A percentile compares a stretch with the other conserved stretches of the same genome.
phyloP scores from a whole-genome alignment of 2,329 filamentous ascomycete genomes.

The Nannizziopsis arthrosporioides region DNA sequence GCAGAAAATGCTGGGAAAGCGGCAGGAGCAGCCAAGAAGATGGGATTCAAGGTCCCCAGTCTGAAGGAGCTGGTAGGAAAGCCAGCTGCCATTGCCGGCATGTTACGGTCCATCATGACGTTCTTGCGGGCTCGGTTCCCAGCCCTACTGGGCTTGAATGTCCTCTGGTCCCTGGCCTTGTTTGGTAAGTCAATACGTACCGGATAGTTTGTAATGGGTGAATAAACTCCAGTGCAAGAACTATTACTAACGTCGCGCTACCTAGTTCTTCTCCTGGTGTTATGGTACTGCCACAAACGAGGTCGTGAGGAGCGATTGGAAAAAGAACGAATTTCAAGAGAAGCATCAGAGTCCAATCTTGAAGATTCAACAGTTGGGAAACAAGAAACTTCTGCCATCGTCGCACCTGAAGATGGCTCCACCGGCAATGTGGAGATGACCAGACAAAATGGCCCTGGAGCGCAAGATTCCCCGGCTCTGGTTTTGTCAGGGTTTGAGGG shows the following conservation, averaged over 20 bases:
- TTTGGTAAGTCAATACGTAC: slow-evolving; percentile 53
- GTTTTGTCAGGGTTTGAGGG: neutral
- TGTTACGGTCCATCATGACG: slow-evolving; percentile 82
- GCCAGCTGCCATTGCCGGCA: slow-evolving; percentile 70
- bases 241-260: too few relatives aligned
- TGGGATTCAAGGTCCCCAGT: slow-evolving; percentile 56
- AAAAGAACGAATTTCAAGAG: slow-evolving; percentile 31
- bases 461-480: neutral
- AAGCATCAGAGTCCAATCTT: slow-evolving; percentile 4
- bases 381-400: neutral
- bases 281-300: slow-evolving; percentile 98
- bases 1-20: slow-evolving; percentile 40
- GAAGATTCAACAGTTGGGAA: neutral
- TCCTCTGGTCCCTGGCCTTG: slow-evolving; percentile 77
- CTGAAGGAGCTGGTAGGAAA: slow-evolving; percentile 72
- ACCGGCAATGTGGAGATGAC: slow-evolving; percentile 1
- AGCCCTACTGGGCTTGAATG: slow-evolving; percentile 79
- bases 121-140: slow-evolving; percentile 81
- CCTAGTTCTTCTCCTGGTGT: slow-evolving; percentile 75
- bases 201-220: neutral
- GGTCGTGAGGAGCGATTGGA: slow-evolving; percentile 74
- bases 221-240: too few relatives aligned
- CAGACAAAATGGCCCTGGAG: slow-evolving; percentile 3
- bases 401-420: slow-evolving; percentile 4
- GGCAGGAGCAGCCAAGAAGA: slow-evolving; percentile 51